Evolutionary conservation across 768 basidiomycete species (phyloP).

Genomic region (Peribolospora baueri): DNA sequence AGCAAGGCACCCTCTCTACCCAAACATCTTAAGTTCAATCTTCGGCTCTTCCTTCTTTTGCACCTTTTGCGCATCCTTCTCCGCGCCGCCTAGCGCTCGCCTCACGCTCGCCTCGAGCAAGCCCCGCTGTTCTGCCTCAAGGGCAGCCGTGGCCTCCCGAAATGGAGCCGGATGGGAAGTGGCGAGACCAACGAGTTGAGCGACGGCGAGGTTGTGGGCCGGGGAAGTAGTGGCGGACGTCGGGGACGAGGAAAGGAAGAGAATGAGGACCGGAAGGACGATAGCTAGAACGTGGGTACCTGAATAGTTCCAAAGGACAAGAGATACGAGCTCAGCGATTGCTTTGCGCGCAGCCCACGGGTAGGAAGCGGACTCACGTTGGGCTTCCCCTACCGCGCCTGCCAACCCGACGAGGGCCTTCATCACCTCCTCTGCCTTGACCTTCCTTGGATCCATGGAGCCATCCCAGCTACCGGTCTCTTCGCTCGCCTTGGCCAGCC

Average conservation of each 20-base stretch:
- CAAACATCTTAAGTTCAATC: not conserved
- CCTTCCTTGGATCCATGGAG: not conserved
- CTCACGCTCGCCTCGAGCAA: conserved; percentile 54
- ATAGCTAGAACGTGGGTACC: conserved; percentile 44
- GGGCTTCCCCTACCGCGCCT: conserved; percentile 30
- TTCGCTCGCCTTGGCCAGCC: conserved; percentile 43
- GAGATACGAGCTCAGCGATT: not conserved
- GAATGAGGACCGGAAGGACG: conserved; percentile 42
- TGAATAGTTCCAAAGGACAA: conserved; percentile 17
- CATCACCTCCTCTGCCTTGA: conserved; percentile 43
- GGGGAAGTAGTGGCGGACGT: conserved; percentile 18
- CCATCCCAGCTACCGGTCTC: conserved; percentile 31
- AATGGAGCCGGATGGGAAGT: conserved; percentile 46
- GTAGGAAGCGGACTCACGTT: conserved; percentile 29
- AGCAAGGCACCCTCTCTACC: not conserved
- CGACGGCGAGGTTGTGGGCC: conserved; percentile 34
- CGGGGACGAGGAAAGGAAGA: not conserved
- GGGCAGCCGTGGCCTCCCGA: conserved; percentile 52
- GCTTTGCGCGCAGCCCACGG: not conserved
- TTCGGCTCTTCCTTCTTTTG: not conserved
- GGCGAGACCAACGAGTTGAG: conserved; percentile 48
- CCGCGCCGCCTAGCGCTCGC: conserved; percentile 28
- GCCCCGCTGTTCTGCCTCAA: conserved; percentile 35
- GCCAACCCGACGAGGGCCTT: conserved; percentile 51
- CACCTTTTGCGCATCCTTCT: not conserved